Conservation (phyloP, 2,329 filamentous ascomycete genomes). For the Aspergillus sp. region DNA sequence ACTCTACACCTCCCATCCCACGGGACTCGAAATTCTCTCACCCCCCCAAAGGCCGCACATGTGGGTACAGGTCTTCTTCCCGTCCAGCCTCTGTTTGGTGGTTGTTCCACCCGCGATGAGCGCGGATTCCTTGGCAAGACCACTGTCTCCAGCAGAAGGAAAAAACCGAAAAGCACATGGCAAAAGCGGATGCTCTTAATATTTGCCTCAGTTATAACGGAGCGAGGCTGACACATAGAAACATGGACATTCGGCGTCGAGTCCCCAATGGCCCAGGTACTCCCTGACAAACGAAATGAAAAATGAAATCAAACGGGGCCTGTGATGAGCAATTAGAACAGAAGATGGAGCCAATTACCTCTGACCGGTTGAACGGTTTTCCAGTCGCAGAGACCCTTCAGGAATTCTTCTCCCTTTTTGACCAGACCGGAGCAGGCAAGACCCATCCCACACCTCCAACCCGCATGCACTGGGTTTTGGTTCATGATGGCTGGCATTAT, state of each 20-base stretch:
- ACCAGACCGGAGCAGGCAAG: not conserved
- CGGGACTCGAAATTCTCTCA: constrained; percentile 6
- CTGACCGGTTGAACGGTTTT: not conserved
- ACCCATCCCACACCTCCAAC: not conserved
- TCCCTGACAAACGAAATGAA: not conserved
- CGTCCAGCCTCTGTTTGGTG: not conserved
- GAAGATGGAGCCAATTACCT: not conserved
- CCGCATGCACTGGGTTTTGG: not conserved
- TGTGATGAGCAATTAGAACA: not conserved
- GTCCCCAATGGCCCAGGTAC: not conserved
- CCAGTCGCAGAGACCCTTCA: not conserved
- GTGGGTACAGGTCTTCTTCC: not conserved
- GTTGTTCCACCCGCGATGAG: constrained; percentile 10
- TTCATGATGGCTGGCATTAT: not conserved
- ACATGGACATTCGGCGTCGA: not conserved
- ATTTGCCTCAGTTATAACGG: not conserved
- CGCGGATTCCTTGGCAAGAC: constrained; percentile 4
- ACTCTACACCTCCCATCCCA: not conserved
- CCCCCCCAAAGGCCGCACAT: not conserved
- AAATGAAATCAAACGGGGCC: not conserved
- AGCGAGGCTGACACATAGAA: constrained; percentile 6
- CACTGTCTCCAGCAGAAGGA: not conserved
- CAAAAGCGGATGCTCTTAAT: not conserved
- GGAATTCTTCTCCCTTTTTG: not conserved
- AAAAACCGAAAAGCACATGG: not conserved